Base-by-base conservation (phyloP, 2,329 filamentous ascomycete species). In the Trichoderma endophyticum region DNA sequence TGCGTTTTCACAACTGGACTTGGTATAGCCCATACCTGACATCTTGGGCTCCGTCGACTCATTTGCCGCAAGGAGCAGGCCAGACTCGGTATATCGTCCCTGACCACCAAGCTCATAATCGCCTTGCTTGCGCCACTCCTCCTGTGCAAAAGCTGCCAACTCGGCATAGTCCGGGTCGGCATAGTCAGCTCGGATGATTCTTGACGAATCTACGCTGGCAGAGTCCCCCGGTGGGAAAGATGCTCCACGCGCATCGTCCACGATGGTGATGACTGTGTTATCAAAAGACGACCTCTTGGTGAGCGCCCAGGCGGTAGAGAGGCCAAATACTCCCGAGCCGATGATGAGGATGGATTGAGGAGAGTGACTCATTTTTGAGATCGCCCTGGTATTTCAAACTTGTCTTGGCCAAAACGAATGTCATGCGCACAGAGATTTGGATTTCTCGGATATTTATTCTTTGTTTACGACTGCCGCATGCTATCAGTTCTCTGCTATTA, bases 141-240 rank as follows among this genome's bases (percentile, higher is more conserved):
- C 81, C 77, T 93, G 92, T 1, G 94, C 94, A 43, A 89, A 84
- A 21, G 88, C 86, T 24, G 91, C 94, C 60, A 98, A 89, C 18
- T 85, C 83, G 6, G 93, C 88, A 81, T 98, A 98, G 26, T 90
- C 88, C 0, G 88, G 83, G 78, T 95, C 90, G 6, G 93, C 91
- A 79, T 98, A 98, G 85, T 98, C 95, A 65, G 88, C 83, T 71
- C 90, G 86, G 74, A 92, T 85, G 76, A 91, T 90, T 75, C 90
- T 87, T 15, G 89, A 91, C 4, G 85, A 85, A 81, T 92, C 90
- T 77, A 91, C 86, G 74, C 87, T 89, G 65, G 89, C 86, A 71
- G 86, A 85, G 76, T 92, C 89, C 57, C 84, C 82, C 7, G 88
- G 84, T 2, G 89, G 89, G 77, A 91, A 90, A 48, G 91, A 86